Percentiles rank a stretch among this genome's conserved stretches.
phyloP scores from a whole-genome alignment of 2,329 filamentous ascomycete species.

The Calonectria hawksworthii region DNA sequence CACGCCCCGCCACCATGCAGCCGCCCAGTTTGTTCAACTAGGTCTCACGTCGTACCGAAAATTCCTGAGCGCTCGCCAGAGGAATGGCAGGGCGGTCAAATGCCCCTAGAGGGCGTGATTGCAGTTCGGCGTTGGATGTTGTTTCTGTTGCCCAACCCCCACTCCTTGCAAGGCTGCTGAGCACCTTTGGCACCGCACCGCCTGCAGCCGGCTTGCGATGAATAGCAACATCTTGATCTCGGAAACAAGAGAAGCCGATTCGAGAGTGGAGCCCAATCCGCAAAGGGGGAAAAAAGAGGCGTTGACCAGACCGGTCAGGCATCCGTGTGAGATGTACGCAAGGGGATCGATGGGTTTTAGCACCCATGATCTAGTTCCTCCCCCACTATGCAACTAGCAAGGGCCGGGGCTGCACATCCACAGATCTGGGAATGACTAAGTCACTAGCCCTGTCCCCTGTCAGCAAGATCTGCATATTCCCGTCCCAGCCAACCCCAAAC shows the following conservation, averaged over 20 bases:
- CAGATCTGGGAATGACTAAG: slow-evolving; percentile 34
- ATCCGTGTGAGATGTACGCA: slow-evolving; percentile 7
- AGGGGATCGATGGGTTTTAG: slow-evolving; percentile 11
- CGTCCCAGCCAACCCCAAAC: slow-evolving; percentile 27
- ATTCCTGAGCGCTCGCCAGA: slow-evolving; percentile 24
- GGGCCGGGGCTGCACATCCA: slow-evolving; percentile 36
- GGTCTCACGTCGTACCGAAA: slow-evolving; percentile 15
- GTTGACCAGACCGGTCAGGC: background rate
- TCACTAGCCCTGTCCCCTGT: slow-evolving; percentile 29
- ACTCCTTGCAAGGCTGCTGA: background rate
- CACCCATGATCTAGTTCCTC: slow-evolving; percentile 21
- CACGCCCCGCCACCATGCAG: slow-evolving; percentile 24
- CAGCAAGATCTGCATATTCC: slow-evolving; percentile 43
- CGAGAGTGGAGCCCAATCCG: background rate
- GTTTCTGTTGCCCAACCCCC: background rate
- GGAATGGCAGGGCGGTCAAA: slow-evolving; percentile 26
- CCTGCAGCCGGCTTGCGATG: background rate
- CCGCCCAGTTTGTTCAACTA: slow-evolving; percentile 15
- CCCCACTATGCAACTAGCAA: slow-evolving; percentile 33
- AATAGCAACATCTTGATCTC: slow-evolving; percentile 5
- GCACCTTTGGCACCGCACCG: no score
- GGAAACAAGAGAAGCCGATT: background rate
- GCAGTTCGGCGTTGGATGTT: slow-evolving; percentile 45
- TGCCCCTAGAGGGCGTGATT: slow-evolving; percentile 39
- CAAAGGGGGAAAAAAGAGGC: background rate